Evolutionary conservation across 805 yeast genomes (phyloP).

Genomic region (Jamesozyma piceae): DNA sequence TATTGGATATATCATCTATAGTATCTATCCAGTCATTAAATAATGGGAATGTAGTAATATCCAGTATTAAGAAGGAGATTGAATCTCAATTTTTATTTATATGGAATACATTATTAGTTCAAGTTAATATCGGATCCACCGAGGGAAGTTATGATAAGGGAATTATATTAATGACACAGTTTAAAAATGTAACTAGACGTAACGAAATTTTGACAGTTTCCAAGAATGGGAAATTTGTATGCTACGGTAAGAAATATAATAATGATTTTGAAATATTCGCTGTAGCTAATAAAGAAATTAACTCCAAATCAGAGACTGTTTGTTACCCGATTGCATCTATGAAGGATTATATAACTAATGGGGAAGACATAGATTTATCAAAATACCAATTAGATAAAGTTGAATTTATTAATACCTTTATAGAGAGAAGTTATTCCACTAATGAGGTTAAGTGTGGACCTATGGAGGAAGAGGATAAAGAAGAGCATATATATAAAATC

Average conservation of each 20-base stretch:
- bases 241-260: slow-evolving; percentile 16
- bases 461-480: too few species aligned
- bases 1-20: not conserved
- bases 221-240: slow-evolving; percentile 13
- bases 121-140: not conserved
- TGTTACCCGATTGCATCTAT: slow-evolving; percentile 5
- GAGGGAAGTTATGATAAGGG: not conserved
- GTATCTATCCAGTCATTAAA: slow-evolving; percentile 6
- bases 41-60: slow-evolving; percentile 4
- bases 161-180: slow-evolving; percentile 10
- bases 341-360: slow-evolving; percentile 1
- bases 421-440: not conserved
- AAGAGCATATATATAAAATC: not conserved
- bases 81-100: not conserved
- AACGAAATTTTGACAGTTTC: slow-evolving; percentile 14
- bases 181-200: slow-evolving; percentile 13
- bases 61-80: not conserved
- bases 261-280: slow-evolving; percentile 21
- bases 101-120: slow-evolving; percentile 1
- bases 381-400: not conserved
- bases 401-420: not conserved
- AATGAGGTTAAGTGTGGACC: too few species aligned
- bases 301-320: not conserved
- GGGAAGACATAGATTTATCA: not conserved
- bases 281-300: not conserved